Evolutionary conservation across 1,284 basidiomycete genomes (phyloP).

Genomic region (Ceratobasidium sp.): DNA sequence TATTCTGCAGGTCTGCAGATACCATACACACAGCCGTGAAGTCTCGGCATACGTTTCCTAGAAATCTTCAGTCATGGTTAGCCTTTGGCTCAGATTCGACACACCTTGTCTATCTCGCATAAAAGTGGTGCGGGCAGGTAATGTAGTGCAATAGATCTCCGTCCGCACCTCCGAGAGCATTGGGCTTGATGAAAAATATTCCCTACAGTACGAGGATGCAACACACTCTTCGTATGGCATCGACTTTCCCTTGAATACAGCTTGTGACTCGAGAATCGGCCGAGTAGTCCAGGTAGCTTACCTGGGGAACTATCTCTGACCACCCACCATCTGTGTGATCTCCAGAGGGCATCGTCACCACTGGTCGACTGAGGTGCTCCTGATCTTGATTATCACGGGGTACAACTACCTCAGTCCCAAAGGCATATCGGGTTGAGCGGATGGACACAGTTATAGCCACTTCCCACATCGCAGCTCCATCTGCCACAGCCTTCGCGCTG

Average conservation of each 20-base stretch:
- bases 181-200: too few relatives aligned
- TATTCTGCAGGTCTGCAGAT: background rate
- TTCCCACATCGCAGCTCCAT: constrained; percentile 28
- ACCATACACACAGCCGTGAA: too few relatives aligned
- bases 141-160: background rate
- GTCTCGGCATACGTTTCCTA: too few relatives aligned
- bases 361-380: background rate
- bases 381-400: too few relatives aligned
- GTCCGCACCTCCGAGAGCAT: too few relatives aligned
- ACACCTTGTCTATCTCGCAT: background rate
- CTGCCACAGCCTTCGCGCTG: constrained; percentile 27
- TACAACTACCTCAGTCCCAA: background rate
- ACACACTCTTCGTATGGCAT: background rate
- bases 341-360: background rate
- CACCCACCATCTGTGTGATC: background rate
- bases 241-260: background rate
- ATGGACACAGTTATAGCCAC: background rate
- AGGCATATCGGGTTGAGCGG: background rate
- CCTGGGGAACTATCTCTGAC: constrained; percentile 16
- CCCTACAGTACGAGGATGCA: too few relatives aligned
- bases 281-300: background rate
- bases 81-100: too few relatives aligned
- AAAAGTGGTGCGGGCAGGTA: background rate
- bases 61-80: too few relatives aligned
- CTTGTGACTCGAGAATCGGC: background rate